Conservation (phyloP, 202 grass and related monocot species). For the Digitaria exilis region DNA sequence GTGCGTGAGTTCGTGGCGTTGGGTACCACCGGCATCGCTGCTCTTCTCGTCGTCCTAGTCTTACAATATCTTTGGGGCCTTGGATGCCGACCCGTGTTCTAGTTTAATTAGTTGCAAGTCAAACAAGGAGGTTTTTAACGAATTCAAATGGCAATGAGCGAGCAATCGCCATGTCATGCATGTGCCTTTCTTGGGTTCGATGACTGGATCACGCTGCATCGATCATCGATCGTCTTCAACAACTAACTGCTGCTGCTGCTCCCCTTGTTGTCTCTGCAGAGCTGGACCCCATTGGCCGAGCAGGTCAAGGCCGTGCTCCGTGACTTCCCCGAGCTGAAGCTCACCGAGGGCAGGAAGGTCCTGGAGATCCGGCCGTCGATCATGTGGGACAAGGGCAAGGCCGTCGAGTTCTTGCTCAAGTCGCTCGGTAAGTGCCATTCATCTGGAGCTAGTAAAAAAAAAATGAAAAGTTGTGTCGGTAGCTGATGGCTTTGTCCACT, state of each 20-base stretch:
- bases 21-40: background rate
- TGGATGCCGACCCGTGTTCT: background rate
- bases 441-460: background rate
- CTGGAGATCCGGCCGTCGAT: constrained; percentile 61
- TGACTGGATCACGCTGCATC: background rate
- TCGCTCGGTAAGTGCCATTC: constrained; percentile 44
- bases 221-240: constrained; percentile 12
- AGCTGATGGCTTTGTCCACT: background rate
- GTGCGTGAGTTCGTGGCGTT: background rate
- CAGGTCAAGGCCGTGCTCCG: constrained; percentile 61
- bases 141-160: background rate
- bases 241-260: background rate
- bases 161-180: background rate
- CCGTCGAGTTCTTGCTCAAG: constrained; percentile 60
- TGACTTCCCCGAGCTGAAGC: constrained; percentile 63
- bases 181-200: background rate
- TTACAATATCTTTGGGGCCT: constrained; percentile 25
- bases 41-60: background rate
- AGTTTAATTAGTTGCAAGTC: constrained; percentile 27
- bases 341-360: constrained; percentile 71
- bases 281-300: constrained; percentile 63
- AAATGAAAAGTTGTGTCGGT: background rate
- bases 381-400: constrained; percentile 73
- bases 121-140: constrained; percentile 28
- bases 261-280: constrained; percentile 25